phyloP scores from a whole-genome alignment of 306 rosid species.

The Lathyrus sativus region DNA sequence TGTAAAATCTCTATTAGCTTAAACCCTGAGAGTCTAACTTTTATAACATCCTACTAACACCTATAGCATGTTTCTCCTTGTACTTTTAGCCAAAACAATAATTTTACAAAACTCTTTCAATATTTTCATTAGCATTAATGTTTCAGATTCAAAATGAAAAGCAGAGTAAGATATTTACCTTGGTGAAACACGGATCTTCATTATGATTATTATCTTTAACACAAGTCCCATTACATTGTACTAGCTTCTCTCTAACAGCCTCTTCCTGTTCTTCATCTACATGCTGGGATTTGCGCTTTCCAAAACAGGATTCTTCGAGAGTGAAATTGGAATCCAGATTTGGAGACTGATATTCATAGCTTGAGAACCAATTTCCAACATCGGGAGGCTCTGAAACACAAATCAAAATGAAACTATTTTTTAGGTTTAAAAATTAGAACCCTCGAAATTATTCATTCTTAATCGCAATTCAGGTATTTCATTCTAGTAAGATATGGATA shows the following conservation, averaged over 20 bases:
- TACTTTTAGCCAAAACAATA: no score
- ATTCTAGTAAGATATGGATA: constrained; percentile 12
- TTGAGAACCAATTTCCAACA: constrained; percentile 70
- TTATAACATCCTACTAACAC: no score
- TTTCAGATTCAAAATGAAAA: constrained; percentile 29
- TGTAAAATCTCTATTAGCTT: background rate
- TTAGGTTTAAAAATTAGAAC: constrained; percentile 25
- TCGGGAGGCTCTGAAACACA: constrained; percentile 65
- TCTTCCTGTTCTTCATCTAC: constrained; percentile 13
- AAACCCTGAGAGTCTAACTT: no score
- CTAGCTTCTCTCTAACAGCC: constrained; percentile 34
- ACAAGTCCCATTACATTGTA: constrained; percentile 30
- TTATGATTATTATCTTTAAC: constrained; percentile 34
- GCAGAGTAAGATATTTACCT: constrained; percentile 42
- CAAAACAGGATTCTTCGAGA: constrained; percentile 38
- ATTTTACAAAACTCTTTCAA: background rate
- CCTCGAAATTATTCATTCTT: background rate
- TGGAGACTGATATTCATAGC: constrained; percentile 73
- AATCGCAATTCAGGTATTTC: background rate
- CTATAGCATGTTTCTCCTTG: no score
- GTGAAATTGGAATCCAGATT: constrained; percentile 43
- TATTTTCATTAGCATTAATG: background rate
- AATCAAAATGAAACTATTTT: background rate
- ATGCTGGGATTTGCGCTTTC: constrained; percentile 14
- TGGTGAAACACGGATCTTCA: constrained; percentile 29